phyloP scores from a whole-genome alignment of 331 rosid genomes.

The Telfairia occidentalis region DNA sequence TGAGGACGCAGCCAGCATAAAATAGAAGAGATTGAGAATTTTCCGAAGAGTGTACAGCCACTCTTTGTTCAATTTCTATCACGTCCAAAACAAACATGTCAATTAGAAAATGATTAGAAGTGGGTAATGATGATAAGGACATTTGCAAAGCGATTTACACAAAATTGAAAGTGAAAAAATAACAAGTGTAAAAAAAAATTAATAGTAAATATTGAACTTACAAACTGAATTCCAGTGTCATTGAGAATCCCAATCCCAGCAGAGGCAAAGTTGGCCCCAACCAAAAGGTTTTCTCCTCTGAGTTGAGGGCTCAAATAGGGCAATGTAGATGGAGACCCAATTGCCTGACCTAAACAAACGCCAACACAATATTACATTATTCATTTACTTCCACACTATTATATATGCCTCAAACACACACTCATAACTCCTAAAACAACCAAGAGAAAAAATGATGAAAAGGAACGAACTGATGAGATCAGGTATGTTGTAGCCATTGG shows the following conservation, averaged over 20 bases:
- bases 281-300: slow-evolving; percentile 38
- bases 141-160: background rate
- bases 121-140: too few species aligned
- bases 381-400: background rate
- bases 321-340: slow-evolving; percentile 63
- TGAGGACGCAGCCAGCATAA: too few species aligned
- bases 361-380: background rate
- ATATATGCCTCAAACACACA: too few species aligned
- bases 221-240: slow-evolving; percentile 92
- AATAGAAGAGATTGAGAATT: too few species aligned
- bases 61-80: too few species aligned
- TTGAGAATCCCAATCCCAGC: slow-evolving; percentile 95
- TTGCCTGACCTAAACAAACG: slow-evolving; percentile 37
- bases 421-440: too few species aligned
- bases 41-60: too few species aligned
- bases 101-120: too few species aligned
- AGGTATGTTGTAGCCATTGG: slow-evolving; percentile 82
- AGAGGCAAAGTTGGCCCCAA: slow-evolving; percentile 91
- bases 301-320: slow-evolving; percentile 78
- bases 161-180: too few species aligned
- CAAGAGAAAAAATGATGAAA: background rate
- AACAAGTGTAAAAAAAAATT: too few species aligned
- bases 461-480: slow-evolving; percentile 54
- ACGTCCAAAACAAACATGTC: too few species aligned
- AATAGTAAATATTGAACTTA: slow-evolving; percentile 20